Evolutionary conservation across 2,329 filamentous ascomycete genomes (phyloP).

Genomic region (Pyrenochaeta sp.): DNA sequence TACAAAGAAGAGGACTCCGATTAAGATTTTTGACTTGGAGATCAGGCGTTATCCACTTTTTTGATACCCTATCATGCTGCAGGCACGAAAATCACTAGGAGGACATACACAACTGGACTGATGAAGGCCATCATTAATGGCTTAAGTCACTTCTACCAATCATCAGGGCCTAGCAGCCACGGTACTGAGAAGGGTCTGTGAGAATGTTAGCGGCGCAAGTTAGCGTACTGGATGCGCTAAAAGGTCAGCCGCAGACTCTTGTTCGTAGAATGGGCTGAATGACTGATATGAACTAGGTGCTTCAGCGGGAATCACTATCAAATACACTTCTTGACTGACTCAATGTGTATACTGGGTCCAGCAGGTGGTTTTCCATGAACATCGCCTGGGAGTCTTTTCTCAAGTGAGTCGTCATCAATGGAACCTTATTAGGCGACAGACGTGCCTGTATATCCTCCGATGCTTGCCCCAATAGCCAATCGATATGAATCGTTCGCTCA

Average conservation of each 20-base stretch:
- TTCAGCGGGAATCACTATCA: background rate
- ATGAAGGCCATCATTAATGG: background rate
- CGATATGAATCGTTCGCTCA: no score
- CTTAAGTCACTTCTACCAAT: background rate
- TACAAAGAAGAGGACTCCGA: slow-evolving; percentile 41
- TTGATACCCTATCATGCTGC: background rate
- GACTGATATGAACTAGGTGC: background rate
- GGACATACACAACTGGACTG: background rate
- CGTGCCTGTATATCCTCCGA: no score
- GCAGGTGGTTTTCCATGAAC: background rate
- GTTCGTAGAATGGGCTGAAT: background rate
- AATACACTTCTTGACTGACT: background rate
- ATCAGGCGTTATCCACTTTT: background rate
- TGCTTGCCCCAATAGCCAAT: no score
- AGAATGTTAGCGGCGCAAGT: background rate
- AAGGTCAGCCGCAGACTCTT: background rate
- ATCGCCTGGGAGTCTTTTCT: no score
- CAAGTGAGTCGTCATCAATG: no score
- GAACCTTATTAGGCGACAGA: no score
- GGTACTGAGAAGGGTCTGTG: background rate
- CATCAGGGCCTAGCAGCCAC: background rate
- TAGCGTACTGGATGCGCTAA: background rate
- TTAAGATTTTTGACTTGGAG: slow-evolving; percentile 13
- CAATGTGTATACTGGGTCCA: background rate
- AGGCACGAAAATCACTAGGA: background rate